phyloP scores from a whole-genome alignment of 805 yeast species.

The Yamadazyma tumulicola region DNA sequence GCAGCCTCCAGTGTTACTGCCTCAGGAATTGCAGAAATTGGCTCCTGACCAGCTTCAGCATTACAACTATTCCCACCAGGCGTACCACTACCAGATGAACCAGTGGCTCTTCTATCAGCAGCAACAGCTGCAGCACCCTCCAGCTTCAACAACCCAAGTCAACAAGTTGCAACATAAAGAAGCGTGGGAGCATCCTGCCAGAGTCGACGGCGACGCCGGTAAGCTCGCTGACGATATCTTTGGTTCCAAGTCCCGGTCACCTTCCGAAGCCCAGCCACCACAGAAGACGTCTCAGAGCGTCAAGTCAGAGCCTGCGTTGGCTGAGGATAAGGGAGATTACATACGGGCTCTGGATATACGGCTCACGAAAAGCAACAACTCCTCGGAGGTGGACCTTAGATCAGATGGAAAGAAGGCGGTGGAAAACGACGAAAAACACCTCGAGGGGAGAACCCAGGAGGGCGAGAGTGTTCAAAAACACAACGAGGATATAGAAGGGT shows the following conservation, averaged over 20 bases:
- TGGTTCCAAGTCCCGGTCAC: slow-evolving; percentile 18
- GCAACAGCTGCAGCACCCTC: slow-evolving; percentile 5
- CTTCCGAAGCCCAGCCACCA: slow-evolving; percentile 4
- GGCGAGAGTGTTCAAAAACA: not conserved
- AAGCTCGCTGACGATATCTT: slow-evolving; percentile 41
- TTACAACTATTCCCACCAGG: slow-evolving; percentile 19
- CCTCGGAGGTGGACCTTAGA: slow-evolving; percentile 7
- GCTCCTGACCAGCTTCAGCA: slow-evolving; percentile 21
- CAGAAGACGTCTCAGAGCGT: slow-evolving; percentile 19
- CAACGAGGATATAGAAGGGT: too few relatives aligned
- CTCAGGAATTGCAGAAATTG: slow-evolving; percentile 13
- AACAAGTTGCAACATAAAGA: slow-evolving; percentile 27
- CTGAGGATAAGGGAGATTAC: not conserved
- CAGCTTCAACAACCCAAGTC: not conserved
- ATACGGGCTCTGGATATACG: slow-evolving; percentile 1
- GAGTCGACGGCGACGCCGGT: slow-evolving; percentile 30
- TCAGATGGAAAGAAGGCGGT: too few relatives aligned
- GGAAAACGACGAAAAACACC: too few relatives aligned
- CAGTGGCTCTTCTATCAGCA: slow-evolving; percentile 14
- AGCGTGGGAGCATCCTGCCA: slow-evolving; percentile 32
- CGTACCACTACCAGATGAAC: slow-evolving; percentile 17
- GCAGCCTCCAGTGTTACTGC: slow-evolving; percentile 14
- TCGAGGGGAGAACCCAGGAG: too few relatives aligned
- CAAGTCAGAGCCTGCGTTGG: slow-evolving; percentile 15
- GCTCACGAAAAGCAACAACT: slow-evolving; percentile 11